Evolutionary conservation across 2,329 filamentous ascomycete genomes (phyloP), one percentile per base, ranked within the genome.

Genomic region (Clarireedia monteithiana): DNA sequence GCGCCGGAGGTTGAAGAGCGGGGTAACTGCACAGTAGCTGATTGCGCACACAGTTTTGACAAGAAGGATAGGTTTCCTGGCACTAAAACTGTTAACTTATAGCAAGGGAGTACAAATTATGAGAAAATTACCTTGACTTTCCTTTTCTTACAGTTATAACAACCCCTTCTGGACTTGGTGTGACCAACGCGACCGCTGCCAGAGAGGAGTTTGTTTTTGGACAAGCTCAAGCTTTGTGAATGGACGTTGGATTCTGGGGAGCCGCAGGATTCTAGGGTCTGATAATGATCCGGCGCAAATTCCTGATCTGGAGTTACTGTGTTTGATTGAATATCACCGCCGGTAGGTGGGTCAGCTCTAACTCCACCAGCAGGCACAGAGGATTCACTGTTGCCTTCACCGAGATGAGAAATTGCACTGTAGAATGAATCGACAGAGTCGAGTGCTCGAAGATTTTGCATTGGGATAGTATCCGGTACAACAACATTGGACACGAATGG

Each of bases 371-470:
- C 26, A 20, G 7, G 15, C n/a, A 6, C 38, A 15, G 14, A 17
- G 15, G 44, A 24, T 23, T 2, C 34, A 27, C 50, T 24, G 10
- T 14, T 9, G 9, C 24, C 20, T 17, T 52, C 6, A 17, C 34
- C 36, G 1, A 45, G 36, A n/a, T 46, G 42, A 20, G 54, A 57
- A n/a, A 55, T n/a, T 4, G 57, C 50, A 24, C 50, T 59, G 15
- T 59, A 45, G 27, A 58, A 59, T 10, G 57, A 57, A 44, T 57
- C 45, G 3, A 60, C 48, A 40, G 54, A 60, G 12, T 49, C 51
- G 47, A 51, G 36, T 12, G 57, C 57, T 24, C 46, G 38, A 10
- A 48, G 12, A 17, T 55, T 57, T 30, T 50, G 39, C 20, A 51
- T 52, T 14, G 50, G 15, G 10, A 44, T 45, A 14, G 5, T 54